Evolutionary conservation across 192 early-diverging fungal species (phyloP).

Genomic region (Chytriomyces sp.): DNA sequence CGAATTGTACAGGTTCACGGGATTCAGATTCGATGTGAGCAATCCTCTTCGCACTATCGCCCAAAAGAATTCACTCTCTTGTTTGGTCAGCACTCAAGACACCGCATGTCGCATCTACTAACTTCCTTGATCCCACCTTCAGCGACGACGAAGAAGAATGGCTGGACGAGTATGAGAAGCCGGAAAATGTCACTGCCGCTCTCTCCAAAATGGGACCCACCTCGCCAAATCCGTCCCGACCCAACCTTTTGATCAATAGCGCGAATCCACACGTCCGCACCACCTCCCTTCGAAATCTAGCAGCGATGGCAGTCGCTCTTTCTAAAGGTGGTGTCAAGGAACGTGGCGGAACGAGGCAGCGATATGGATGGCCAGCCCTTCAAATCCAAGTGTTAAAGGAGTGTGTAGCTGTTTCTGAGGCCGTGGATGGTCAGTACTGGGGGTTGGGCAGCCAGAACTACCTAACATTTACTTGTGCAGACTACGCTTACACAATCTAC

Average conservation of each 20-base stretch:
- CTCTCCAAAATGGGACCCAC: background rate
- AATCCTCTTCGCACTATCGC: background rate
- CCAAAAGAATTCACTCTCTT: background rate
- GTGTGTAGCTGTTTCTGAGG: conserved; percentile 69
- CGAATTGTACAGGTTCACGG: conserved; percentile 72
- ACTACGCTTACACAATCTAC: conserved; percentile 61
- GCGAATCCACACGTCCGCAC: background rate
- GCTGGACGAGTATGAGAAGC: conserved; percentile 47
- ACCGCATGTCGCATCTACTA: background rate
- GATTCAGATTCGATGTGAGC: conserved; percentile 54
- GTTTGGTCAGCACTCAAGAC: background rate
- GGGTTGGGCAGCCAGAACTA: background rate
- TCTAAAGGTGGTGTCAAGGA: background rate
- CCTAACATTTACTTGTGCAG: conserved; percentile 34
- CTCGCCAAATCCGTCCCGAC: background rate
- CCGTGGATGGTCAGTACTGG: conserved; percentile 58
- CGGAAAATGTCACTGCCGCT: conserved; percentile 35
- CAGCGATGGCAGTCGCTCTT: background rate
- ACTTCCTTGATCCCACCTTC: conserved; percentile 22
- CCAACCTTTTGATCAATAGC: background rate
- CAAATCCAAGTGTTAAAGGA: conserved; percentile 78
- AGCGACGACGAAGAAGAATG: conserved; percentile 55
- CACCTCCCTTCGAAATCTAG: conserved; percentile 2
- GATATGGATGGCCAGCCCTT: conserved; percentile 75
- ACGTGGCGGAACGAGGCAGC: background rate